These are phyloP conservation scores for Infundibulicybe gibba DNA, from an alignment of 768 basidiomycete genomes.

Conservation along the genomic window DNA sequence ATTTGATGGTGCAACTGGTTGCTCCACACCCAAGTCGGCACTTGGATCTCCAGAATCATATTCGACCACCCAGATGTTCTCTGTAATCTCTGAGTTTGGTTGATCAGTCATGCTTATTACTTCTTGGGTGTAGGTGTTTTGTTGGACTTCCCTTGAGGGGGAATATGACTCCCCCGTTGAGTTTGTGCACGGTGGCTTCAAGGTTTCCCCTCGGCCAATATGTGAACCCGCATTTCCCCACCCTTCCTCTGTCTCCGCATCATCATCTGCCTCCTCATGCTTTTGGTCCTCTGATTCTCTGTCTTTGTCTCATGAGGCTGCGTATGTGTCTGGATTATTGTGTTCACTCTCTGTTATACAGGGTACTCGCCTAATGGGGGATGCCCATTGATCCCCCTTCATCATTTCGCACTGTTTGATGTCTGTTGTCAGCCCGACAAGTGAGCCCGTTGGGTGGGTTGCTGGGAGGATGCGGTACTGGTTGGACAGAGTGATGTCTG, in stretches of 20 bases:
- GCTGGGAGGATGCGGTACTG: no score
- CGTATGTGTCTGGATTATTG: no score
- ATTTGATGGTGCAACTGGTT: no score
- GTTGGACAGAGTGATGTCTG: not conserved
- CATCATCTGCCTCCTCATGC: not conserved
- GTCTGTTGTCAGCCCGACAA: no score
- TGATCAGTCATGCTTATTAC: not conserved
- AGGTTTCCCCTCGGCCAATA: not conserved
- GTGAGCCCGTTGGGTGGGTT: no score
- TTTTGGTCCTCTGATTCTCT: no score
- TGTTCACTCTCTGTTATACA: constrained; percentile 1
- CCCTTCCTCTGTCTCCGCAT: no score
- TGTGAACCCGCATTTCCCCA: not conserved
- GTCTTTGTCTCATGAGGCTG: no score
- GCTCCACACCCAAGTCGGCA: not conserved
- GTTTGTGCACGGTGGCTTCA: constrained; percentile 1
- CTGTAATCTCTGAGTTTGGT: not conserved
- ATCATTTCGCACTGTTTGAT: constrained; percentile 9
- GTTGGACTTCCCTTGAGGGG: no score
- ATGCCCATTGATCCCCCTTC: constrained; percentile 7
- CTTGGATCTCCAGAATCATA: no score
- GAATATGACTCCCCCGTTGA: constrained; percentile 7
- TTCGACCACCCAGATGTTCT: constrained; percentile 3
- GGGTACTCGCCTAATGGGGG: constrained; percentile 7
- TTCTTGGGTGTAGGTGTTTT: no score